These are phyloP conservation scores for Apiospora malaysiana DNA, from an alignment of 2,329 filamentous ascomycete genomes.

Conservation along the genomic window DNA sequence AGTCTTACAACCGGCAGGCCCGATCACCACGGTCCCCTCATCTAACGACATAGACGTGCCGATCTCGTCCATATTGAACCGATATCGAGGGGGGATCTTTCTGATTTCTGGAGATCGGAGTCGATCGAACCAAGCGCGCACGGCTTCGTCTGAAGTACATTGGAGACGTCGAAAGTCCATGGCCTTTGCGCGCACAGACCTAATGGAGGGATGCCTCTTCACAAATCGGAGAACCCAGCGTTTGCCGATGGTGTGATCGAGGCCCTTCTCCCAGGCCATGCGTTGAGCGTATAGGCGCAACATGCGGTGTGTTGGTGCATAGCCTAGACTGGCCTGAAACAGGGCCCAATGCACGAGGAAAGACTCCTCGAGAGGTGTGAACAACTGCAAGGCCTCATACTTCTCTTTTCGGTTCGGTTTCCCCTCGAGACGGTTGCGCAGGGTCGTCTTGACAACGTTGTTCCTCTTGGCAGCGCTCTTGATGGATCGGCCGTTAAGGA, in stretches of 20 bases:
- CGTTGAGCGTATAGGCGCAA: background rate
- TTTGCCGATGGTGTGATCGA: background rate
- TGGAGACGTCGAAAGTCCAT: background rate
- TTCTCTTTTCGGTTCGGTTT: background rate
- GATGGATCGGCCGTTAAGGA: background rate
- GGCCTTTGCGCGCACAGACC: background rate
- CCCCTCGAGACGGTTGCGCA: background rate
- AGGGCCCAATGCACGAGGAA: background rate
- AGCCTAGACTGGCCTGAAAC: background rate
- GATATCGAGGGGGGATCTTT: background rate
- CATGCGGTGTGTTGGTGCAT: background rate
- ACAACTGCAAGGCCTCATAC: background rate
- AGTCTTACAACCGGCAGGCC: background rate
- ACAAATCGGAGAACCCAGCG: background rate
- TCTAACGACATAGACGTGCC: background rate
- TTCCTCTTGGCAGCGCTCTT: background rate
- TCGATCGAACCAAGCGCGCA: background rate
- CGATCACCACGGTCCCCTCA: background rate
- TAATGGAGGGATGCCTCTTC: background rate
- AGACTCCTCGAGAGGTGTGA: background rate
- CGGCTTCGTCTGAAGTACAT: background rate
- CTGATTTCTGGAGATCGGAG: no score
- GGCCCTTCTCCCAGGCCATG: background rate
- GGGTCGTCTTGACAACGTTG: background rate
- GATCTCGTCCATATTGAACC: background rate